Conservation (phyloP, 352 stramenopile genomes). For the Albugo laibachii region DNA sequence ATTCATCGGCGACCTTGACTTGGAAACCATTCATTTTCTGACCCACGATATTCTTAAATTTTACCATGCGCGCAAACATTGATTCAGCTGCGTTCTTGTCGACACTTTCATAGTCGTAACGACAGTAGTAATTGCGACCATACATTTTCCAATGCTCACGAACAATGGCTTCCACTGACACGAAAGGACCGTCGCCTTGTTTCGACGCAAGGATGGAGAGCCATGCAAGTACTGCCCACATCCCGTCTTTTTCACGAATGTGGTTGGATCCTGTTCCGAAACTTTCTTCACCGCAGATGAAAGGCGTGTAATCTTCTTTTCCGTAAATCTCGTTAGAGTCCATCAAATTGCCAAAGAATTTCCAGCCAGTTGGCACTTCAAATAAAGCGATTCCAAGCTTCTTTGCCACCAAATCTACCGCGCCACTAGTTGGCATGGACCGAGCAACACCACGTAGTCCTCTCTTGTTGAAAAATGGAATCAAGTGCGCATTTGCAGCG, state of each 20-base stretch:
- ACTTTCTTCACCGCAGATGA: conserved; percentile 97
- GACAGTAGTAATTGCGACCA: conserved; percentile 97
- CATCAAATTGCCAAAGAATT: conserved; percentile 99
- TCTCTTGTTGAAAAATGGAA: conserved; percentile 91
- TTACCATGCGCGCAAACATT: conserved; percentile 53
- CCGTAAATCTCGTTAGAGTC: conserved; percentile 90
- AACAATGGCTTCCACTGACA: conserved; percentile 93
- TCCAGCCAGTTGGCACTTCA: conserved; percentile 98
- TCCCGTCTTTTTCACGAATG: conserved; percentile 98
- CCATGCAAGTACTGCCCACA: conserved; percentile 97
- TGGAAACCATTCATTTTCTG: conserved; percentile 62
- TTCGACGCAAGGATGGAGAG: conserved; percentile 93
- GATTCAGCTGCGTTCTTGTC: conserved; percentile 66
- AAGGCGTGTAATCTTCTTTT: conserved; percentile 94
- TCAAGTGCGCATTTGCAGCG: conserved; percentile 91
- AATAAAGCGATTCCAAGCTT: conserved; percentile 90
- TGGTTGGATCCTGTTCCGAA: conserved; percentile 98
- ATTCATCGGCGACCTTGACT: conserved; percentile 87
- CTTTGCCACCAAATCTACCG: conserved; percentile 93
- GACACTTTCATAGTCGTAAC: conserved; percentile 98
- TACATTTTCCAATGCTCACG: conserved; percentile 92
- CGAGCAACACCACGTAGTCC: conserved; percentile 89
- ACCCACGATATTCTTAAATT: conserved; percentile 37
- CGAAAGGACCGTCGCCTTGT: conserved; percentile 74
- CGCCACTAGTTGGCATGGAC: conserved; percentile 96